Percentiles rank a stretch among this genome's conserved stretches.
phyloP scores from a whole-genome alignment of 441 rosid species.

The Geranium incanum region DNA sequence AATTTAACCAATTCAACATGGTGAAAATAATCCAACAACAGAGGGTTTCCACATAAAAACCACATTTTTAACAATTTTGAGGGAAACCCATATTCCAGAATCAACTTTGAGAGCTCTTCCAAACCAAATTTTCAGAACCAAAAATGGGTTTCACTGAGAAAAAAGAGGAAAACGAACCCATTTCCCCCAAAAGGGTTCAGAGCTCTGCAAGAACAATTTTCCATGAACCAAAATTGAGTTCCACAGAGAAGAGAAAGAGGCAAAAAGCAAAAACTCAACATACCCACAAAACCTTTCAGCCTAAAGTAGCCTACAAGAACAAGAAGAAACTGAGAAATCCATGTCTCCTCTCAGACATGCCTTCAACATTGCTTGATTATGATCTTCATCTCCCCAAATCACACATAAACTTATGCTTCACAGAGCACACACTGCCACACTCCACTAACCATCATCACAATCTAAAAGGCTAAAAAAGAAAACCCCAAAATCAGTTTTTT shows the following conservation, averaged over 20 bases:
- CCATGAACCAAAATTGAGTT: not conserved
- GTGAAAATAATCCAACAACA: not conserved
- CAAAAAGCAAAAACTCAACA: slow-evolving; percentile 9
- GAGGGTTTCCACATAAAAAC: not conserved
- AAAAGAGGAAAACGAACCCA: too few species aligned
- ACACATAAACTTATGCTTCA: not conserved
- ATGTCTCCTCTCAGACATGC: slow-evolving; percentile 1
- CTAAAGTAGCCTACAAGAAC: slow-evolving; percentile 6
- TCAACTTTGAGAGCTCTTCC: not conserved
- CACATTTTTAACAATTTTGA: not conserved
- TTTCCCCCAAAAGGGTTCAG: not conserved
- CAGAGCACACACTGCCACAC: not conserved
- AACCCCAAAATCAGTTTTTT: not conserved
- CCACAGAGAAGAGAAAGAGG: not conserved
- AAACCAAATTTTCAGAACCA: not conserved
- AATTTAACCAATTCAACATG: not conserved
- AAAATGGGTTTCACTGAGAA: too few species aligned
- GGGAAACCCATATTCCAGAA: not conserved
- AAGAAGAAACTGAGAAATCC: slow-evolving; percentile 18
- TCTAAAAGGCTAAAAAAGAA: not conserved
- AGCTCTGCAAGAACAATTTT: not conserved
- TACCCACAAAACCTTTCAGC: slow-evolving; percentile 19
- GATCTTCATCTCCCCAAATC: not conserved
- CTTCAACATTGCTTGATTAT: not conserved
- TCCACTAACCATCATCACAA: not conserved